Conservation (phyloP, 495 filamentous ascomycete species). For the Cetradonia linearis region DNA sequence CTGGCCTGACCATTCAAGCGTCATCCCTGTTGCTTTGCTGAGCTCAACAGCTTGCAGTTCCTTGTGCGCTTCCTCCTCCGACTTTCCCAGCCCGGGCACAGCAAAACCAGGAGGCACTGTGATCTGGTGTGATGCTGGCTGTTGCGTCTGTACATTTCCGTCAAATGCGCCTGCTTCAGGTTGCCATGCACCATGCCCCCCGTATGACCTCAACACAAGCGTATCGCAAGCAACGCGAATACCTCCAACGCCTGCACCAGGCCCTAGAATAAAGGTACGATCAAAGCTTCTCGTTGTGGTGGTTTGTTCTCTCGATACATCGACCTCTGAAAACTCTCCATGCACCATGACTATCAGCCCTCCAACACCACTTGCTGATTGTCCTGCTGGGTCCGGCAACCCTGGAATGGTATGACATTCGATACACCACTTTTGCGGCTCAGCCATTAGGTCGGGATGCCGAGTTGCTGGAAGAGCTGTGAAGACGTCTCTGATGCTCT, state of each 20-base stretch:
- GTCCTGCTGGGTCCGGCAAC: constrained; percentile 59
- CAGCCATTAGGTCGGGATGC: constrained; percentile 56
- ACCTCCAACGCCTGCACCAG: constrained; percentile 49
- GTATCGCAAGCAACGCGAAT: constrained; percentile 77
- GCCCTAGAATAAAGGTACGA: constrained; percentile 73
- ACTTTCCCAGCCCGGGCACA: constrained; percentile 33
- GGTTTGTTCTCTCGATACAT: constrained; percentile 38
- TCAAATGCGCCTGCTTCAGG: constrained; percentile 33
- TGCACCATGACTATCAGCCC: constrained; percentile 73
- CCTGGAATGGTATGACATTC: constrained; percentile 71
- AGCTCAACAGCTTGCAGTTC: constrained; percentile 57
- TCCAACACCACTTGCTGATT: constrained; percentile 52
- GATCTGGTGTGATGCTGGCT: constrained; percentile 17
- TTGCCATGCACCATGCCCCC: constrained; percentile 50
- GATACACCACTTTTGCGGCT: constrained; percentile 61
- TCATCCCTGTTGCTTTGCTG: constrained; percentile 61
- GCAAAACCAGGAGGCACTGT: constrained; percentile 34
- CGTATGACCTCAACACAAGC: constrained; percentile 57
- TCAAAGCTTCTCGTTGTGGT: constrained; percentile 67
- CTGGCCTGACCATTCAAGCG: constrained; percentile 55
- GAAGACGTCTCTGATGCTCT: constrained; percentile 61
- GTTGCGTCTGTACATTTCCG: constrained; percentile 22
- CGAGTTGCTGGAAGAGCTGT: constrained; percentile 58
- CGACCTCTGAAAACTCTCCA: constrained; percentile 72
- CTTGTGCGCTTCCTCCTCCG: constrained; percentile 39